Base-by-base conservation (phyloP, 768 basidiomycete genomes). In the Phylloporus sp. region DNA sequence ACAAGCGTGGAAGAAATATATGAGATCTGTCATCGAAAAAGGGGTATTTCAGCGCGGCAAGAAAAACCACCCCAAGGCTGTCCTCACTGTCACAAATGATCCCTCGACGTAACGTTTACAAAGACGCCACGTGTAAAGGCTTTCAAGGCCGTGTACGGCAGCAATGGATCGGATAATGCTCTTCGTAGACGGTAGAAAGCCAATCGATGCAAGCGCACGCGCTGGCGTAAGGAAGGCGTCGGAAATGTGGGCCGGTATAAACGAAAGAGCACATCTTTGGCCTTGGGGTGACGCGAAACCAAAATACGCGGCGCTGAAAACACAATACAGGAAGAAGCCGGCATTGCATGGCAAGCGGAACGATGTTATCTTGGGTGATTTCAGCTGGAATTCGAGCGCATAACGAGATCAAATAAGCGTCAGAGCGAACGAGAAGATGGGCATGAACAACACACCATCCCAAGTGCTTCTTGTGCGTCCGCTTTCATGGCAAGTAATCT, bases 401-500 rank as follows among this genome's bases (percentile, higher is more conserved):
- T 9, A 14, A 17, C 6, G 5, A 13, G 15, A 33, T 14, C 9
- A 36, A 14, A 24, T 27, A 6, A 36, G 13, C 15, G 18, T 35
- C 13, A 1, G 9, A 11, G 34, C 3, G 28, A 48, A 10, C 9
- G 14, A 17, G 41, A 22, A 17, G 10, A 24, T n/a, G 36, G 15
- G 3, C 23, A 35, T 31, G 15, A 7, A 64, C n/a, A n/a, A n/a
- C 79, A 21, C 46, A 84, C 87, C 84, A 86, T 88, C 22, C 89
- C 88, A 15, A 91, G 74, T 1, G 79, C 75, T 59, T 86, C 86
- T 58, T 90, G 85, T 0, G 89, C 85, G 21, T 86, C 72, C 0
- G 80, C 80, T 59, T 88, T 90, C 89, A 90, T 91, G 45, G 79
- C 72, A 18, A 90, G 66, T 20, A 91, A 62, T 9, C 89, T 79